Evolutionary conservation across 192 early-diverging fungal genomes (phyloP).

Genomic region (Tieghemiomyces parasiticus): DNA sequence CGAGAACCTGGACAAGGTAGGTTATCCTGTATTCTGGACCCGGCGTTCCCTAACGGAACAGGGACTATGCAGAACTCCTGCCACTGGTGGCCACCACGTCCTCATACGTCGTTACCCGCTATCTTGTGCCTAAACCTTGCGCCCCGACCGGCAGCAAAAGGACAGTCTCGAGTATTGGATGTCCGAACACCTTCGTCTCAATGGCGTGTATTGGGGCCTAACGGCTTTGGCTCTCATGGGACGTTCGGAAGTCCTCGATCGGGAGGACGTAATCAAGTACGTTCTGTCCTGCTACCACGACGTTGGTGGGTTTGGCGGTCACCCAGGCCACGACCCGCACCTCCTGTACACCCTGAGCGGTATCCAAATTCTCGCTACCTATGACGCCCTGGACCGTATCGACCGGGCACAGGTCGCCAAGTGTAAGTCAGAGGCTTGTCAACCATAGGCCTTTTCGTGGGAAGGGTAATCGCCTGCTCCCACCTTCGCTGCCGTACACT

Average conservation of each 20-base stretch:
- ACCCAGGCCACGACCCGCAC: constrained; percentile 76
- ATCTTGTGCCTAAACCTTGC: neutral
- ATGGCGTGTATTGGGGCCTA: constrained; percentile 89
- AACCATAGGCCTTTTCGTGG: no score
- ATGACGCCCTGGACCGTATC: constrained; percentile 65
- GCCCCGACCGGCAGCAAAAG: constrained; percentile 35
- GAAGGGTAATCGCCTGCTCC: no score
- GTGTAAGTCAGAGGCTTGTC: no score
- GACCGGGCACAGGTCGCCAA: constrained; percentile 42
- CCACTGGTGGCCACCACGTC: neutral
- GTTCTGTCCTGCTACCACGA: constrained; percentile 57
- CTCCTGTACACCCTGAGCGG: constrained; percentile 82
- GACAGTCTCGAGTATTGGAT: constrained; percentile 89
- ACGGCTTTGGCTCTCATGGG: constrained; percentile 65
- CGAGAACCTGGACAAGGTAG: constrained; percentile 23
- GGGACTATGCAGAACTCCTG: neutral
- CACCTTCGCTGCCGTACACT: no score
- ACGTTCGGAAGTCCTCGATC: constrained; percentile 42
- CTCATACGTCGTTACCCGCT: neutral
- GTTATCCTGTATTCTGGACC: neutral
- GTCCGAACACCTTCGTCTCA: constrained; percentile 78
- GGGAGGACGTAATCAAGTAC: constrained; percentile 62
- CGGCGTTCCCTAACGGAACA: neutral
- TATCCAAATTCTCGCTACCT: constrained; percentile 71
- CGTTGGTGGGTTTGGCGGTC: constrained; percentile 85